Percentiles rank a stretch among this genome's conserved stretches.
Evolutionary conservation across 148 eudicot genomes (phyloP).

Genomic region (Persicaria maculosa): DNA sequence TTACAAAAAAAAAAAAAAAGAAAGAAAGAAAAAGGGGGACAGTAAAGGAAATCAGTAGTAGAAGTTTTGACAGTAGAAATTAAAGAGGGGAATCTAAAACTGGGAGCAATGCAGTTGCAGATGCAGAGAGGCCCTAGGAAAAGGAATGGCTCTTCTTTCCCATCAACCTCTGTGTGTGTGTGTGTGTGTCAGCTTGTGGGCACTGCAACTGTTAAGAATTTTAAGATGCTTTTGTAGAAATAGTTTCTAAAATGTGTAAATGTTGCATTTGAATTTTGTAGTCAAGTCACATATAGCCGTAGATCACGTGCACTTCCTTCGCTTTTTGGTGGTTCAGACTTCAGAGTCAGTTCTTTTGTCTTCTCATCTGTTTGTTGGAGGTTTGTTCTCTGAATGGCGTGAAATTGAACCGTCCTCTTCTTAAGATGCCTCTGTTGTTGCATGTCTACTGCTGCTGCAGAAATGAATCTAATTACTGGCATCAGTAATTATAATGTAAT

Average conservation of each 20-base stretch:
- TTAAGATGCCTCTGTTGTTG: not conserved
- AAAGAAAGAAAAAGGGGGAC: not conserved
- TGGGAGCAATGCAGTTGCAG: not conserved
- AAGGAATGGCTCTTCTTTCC: constrained; percentile 4
- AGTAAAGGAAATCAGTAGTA: not conserved
- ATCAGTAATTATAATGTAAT: no score
- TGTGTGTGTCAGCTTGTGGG: not conserved
- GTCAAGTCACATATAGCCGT: not conserved
- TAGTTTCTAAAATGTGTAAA: not conserved
- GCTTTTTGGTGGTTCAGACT: not conserved
- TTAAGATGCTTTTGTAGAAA: not conserved
- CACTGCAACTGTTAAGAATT: not conserved
- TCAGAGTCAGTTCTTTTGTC: not conserved
- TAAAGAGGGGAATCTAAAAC: not conserved
- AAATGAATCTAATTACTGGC: not conserved
- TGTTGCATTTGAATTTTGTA: not conserved
- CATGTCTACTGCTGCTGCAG: not conserved
- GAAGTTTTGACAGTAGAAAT: no score
- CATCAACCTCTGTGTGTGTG: not conserved
- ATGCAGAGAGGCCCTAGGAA: not conserved
- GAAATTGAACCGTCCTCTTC: not conserved
- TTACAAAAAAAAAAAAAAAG: not conserved
- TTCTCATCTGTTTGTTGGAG: constrained; percentile 1
- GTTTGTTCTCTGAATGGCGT: not conserved
- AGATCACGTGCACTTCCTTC: not conserved